A percentile compares a stretch with the other conserved stretches of the same genome.
Evolutionary conservation across 768 basidiomycete species (phyloP).

Genomic region (Panaeolus papilionaceus): DNA sequence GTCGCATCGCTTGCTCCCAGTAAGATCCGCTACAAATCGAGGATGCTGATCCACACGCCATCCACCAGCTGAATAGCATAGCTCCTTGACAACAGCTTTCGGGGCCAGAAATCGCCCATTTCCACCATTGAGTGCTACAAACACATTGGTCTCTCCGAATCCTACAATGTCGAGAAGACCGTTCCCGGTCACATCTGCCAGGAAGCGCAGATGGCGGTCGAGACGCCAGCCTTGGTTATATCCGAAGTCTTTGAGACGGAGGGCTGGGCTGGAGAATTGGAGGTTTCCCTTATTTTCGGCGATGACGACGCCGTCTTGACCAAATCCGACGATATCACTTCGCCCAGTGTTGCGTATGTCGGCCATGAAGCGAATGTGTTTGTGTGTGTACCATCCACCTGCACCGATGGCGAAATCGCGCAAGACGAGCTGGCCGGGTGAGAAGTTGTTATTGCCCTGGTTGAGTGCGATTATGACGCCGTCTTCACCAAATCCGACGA

Average conservation of each 20-base stretch:
- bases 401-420: slow-evolving; percentile 18
- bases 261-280: slow-evolving; percentile 13
- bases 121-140: slow-evolving; percentile 7
- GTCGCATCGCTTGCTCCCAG: slow-evolving; percentile 12
- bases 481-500: slow-evolving; percentile 27
- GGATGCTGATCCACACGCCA: slow-evolving; percentile 20
- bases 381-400: slow-evolving; percentile 22
- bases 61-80: slow-evolving; percentile 10
- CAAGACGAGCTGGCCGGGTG: slow-evolving; percentile 15
- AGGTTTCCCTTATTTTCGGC: slow-evolving; percentile 22
- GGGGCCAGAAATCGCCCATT: slow-evolving; percentile 9
- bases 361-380: slow-evolving; percentile 24
- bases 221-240: slow-evolving; percentile 18
- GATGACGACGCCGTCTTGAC: slow-evolving; percentile 19
- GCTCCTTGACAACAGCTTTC: slow-evolving; percentile 7
- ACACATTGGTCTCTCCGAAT: slow-evolving; percentile 14
- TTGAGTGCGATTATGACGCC: slow-evolving; percentile 26
- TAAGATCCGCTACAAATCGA: slow-evolving; percentile 19
- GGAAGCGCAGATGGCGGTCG: slow-evolving; percentile 18
- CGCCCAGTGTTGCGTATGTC: slow-evolving; percentile 22
- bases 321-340: slow-evolving; percentile 27
- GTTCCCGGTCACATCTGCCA: slow-evolving; percentile 9
- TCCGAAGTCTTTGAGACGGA: slow-evolving; percentile 21
- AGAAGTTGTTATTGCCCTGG: slow-evolving; percentile 25
- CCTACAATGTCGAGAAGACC: slow-evolving; percentile 15